Conservation (phyloP, 1,139 yeast species). For the Blastobotrys aristatus region DNA sequence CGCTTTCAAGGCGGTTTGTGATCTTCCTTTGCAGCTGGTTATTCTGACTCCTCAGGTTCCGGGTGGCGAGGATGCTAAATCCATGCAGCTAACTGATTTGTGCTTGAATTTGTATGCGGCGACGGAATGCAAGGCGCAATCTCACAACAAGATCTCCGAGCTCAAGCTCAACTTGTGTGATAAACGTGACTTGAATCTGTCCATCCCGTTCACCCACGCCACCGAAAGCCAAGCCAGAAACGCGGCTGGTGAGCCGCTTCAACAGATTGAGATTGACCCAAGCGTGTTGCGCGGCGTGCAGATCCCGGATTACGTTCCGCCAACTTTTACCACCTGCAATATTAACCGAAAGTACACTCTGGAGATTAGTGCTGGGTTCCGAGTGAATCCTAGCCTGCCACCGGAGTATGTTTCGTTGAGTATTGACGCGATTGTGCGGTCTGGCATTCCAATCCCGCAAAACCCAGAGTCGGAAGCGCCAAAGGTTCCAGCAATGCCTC, state of each 20-base stretch:
- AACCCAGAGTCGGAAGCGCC: background rate
- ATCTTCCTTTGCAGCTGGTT: conserved; percentile 26
- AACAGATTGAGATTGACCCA: conserved; percentile 24
- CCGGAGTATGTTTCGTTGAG: conserved; percentile 23
- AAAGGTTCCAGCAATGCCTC: conserved; percentile 8
- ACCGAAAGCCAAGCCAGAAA: conserved; percentile 11
- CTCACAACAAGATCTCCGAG: conserved; percentile 17
- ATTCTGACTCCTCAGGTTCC: conserved; percentile 16
- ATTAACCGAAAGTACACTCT: conserved; percentile 47
- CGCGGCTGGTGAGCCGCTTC: conserved; percentile 16
- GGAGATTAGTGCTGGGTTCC: conserved; percentile 44
- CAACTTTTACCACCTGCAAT: conserved; percentile 56
- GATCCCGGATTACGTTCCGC: conserved; percentile 48
- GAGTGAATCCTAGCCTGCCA: conserved; percentile 30
- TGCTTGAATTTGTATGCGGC: conserved; percentile 25
- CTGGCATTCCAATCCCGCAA: conserved; percentile 21
- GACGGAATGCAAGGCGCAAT: conserved; percentile 30
- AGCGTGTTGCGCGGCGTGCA: conserved; percentile 34
- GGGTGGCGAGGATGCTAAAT: conserved; percentile 1
- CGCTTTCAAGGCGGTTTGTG: conserved; percentile 21
- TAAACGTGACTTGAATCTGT: conserved; percentile 15
- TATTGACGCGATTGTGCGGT: conserved; percentile 21
- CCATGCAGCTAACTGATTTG: conserved; percentile 23
- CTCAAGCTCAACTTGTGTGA: conserved; percentile 20
- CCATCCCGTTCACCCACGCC: conserved; percentile 17